Base-by-base conservation (phyloP, 768 basidiomycete genomes). In the Suillus luteus region DNA sequence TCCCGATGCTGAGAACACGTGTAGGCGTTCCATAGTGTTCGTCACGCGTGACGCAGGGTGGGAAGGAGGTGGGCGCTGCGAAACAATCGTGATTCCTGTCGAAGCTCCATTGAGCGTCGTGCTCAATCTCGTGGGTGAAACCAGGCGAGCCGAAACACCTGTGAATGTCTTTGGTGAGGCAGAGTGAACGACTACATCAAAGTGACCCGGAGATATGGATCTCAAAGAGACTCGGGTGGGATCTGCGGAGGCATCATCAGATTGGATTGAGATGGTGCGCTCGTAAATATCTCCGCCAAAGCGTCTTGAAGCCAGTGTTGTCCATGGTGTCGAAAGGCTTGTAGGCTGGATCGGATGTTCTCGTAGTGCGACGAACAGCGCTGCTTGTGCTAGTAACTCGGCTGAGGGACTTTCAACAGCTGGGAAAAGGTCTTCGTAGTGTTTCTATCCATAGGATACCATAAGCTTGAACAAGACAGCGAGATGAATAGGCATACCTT, bases 401-500 rank as follows among this genome's bases (percentile, higher is more conserved):
- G 89, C 78, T 1, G 84, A 81, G 2, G 92, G 88, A 17, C 83
- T 77, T 7, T 79, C 67, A 2, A 87, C 67, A 0, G 85, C 80
- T 2, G 91, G 91, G 79, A 97, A 95, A n/a, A 97, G 79, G 62
- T 91, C 85, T 46, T 87, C 80, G 69, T 85, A 83, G 72, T 96
- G 89, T 86, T 93, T 94, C 94, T 96, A 37, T 49, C 38, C 31
- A 59, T 31, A n/a, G 51, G 24, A 60, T 61, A 59, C 59, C 51
- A 55, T 12, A 35, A 27, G 2, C 27, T 33, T 11, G 9, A 31
- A 61, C 49, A 40, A 22, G 41, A 49, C 40, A 48, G 57, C 44
- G 59, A 15, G n/a, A 64, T 51, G 54, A 55, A 59, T 54, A 22
- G 10, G 6, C 72, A 82, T 58, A 72, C 93, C 35, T 85, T 83